Evolutionary conservation across 768 basidiomycete species (phyloP).

Genomic region (Hygrocybe punicea): DNA sequence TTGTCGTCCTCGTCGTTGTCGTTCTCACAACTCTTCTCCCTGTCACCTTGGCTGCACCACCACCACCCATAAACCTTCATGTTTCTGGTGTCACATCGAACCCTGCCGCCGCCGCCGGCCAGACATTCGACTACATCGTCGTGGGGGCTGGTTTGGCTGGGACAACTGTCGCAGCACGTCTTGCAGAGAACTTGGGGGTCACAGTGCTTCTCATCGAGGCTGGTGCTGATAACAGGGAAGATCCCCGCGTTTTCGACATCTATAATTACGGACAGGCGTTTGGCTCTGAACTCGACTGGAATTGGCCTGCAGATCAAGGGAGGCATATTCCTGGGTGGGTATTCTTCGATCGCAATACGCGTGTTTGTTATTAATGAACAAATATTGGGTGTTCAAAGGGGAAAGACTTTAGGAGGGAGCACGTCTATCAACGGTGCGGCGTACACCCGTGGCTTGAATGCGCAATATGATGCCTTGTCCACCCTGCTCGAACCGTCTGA

Average conservation of each 20-base stretch:
- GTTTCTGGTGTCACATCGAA: slow-evolving; percentile 32
- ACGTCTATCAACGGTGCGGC: slow-evolving; percentile 49
- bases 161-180: slow-evolving; percentile 46
- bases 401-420: slow-evolving; percentile 46
- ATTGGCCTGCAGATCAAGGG: slow-evolving; percentile 44
- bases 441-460: slow-evolving; percentile 43
- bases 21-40: not conserved
- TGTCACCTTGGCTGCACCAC: not conserved
- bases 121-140: slow-evolving; percentile 45
- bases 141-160: slow-evolving; percentile 49
- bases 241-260: slow-evolving; percentile 45
- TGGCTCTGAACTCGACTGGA: slow-evolving; percentile 44
- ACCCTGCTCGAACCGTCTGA: slow-evolving; percentile 28
- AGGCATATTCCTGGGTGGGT: slow-evolving; percentile 39
- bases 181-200: slow-evolving; percentile 42
- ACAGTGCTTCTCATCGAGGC: slow-evolving; percentile 52
- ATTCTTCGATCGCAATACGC: not conserved
- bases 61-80: not conserved
- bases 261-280: slow-evolving; percentile 44
- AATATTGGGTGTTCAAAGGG: no score
- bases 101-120: slow-evolving; percentile 30
- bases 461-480: slow-evolving; percentile 45
- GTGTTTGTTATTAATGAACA: not conserved
- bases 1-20: not conserved
- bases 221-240: slow-evolving; percentile 45